Evolutionary conservation across 257 asterid species (phyloP).

Genomic region (Salvia miltiorrhiza): DNA sequence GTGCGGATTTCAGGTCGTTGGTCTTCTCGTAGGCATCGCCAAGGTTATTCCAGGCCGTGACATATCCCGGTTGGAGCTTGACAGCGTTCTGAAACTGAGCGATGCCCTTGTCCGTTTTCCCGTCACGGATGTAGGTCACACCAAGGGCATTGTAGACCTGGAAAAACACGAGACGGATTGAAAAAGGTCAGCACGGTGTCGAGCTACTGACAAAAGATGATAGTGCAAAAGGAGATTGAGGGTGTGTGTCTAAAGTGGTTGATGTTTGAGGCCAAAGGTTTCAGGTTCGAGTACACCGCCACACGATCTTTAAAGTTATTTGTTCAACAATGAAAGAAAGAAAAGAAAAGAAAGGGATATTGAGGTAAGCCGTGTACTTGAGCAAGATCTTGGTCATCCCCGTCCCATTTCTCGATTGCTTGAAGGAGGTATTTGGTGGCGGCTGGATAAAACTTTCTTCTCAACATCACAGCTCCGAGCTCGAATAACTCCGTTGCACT

Average conservation of each 20-base stretch:
- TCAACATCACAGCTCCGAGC: conserved; percentile 97
- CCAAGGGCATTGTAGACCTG: conserved; percentile 98
- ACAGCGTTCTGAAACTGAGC: conserved; percentile 85
- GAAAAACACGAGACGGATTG: neutral
- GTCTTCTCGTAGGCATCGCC: conserved; percentile 93
- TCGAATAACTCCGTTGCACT: conserved; percentile 83
- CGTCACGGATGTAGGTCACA: conserved; percentile 82
- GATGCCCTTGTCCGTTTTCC: conserved; percentile 77
- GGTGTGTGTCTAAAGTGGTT: no score
- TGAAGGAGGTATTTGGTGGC: conserved; percentile 82
- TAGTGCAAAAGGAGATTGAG: no score
- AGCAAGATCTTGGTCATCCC: conserved; percentile 99
- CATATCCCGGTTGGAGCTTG: conserved; percentile 95
- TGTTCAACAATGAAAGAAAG: no score
- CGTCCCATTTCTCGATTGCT: conserved; percentile 98
- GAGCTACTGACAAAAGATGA: no score
- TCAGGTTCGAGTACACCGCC: no score
- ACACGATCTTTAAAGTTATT: no score
- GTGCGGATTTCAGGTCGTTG: conserved; percentile 70
- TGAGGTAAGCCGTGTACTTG: conserved; percentile 50
- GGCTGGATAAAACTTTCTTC: conserved; percentile 91
- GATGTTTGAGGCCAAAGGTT: no score
- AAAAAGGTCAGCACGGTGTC: neutral
- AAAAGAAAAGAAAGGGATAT: neutral
- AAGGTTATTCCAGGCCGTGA: conserved; percentile 98